Base-by-base conservation (phyloP, 2,329 filamentous ascomycete genomes). In the Amauroascus niger region DNA sequence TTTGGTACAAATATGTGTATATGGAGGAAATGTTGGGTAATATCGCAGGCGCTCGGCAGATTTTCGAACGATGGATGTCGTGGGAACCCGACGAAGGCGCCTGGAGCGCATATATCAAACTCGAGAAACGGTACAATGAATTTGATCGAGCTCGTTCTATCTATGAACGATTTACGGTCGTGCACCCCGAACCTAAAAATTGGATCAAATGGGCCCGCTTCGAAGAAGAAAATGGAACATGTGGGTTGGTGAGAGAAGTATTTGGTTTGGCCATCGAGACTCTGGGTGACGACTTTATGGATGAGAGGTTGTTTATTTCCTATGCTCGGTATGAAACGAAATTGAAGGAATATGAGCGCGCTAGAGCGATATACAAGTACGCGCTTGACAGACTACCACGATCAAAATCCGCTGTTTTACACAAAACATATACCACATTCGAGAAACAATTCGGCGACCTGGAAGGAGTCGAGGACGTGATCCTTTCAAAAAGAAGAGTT, bases 181-280 rank as follows among this genome's bases (percentile, higher is more conserved):
- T 97, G 7, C 93, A 97, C 61, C 90, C 93, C 0, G 91, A 97
- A 64, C 87, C 93, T 20, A 82, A 87, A 63, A 97, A 96, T 65
- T 98, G 91, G 90, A 94, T 98, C 72, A 96, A 96, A 68, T 98
- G 93, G 93, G 86, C 91, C 56, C 87, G 87, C 58, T 98, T 97
- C 61, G 93, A 98, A 69, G 91, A 97, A 68, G 93, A 98, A 66
- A 88, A 84, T 61, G 93, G 93, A 7, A 95, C 89, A 1, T 91
- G 85, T 65, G 91, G 96, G 63, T 70, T 91, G 60, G 93, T 98
- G 6, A 80, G 93, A 20, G 89, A 97, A 58, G 91, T 97, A 0
- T 97, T 89, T 66, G 88, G 90, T 3, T 79, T 80, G 53, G 90
- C 91, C 1, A 84, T 97, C 30, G 91, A 97, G 67, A 84, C 87